Percentiles rank a stretch among this genome's conserved stretches.
phyloP scores from a whole-genome alignment of 1,284 basidiomycete species.

The Rhodotorula sp. region DNA sequence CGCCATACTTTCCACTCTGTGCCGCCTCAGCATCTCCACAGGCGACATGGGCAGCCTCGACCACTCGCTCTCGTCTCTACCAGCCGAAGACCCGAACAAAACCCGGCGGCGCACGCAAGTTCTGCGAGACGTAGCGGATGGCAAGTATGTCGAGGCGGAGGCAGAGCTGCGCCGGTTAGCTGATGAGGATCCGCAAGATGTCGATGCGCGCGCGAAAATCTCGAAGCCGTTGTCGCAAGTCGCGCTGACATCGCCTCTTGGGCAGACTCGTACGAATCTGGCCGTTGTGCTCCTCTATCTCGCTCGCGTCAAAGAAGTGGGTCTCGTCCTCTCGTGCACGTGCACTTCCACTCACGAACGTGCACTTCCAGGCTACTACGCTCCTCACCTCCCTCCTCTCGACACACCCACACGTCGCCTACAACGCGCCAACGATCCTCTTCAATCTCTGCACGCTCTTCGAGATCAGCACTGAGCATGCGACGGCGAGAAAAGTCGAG shows the following conservation, averaged over 20 bases:
- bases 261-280: conserved; percentile 76
- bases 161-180: conserved; percentile 55
- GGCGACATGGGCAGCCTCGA: conserved; percentile 60
- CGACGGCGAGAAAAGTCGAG: conserved; percentile 6
- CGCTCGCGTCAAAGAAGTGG: conserved; percentile 46
- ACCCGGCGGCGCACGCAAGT: conserved; percentile 58
- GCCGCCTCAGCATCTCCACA: conserved; percentile 68
- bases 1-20: conserved; percentile 64
- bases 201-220: conserved; percentile 55
- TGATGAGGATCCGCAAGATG: conserved; percentile 59
- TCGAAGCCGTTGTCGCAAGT: background rate
- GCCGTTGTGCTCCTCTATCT: conserved; percentile 51
- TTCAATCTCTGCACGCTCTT: conserved; percentile 92
- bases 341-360: conserved; percentile 48
- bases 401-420: background rate
- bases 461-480: conserved; percentile 54
- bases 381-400: conserved; percentile 8
- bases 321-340: too few relatives aligned
- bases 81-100: conserved; percentile 55
- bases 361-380: conserved; percentile 1
- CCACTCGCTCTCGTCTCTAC: conserved; percentile 53
- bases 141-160: conserved; percentile 63
- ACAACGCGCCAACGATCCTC: conserved; percentile 64
- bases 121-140: conserved; percentile 63
- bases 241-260: background rate